Evolutionary conservation across 2,329 filamentous ascomycete genomes (phyloP), one percentile per base, ranked within the genome.

Genomic region (Arthroderma uncinatum): DNA sequence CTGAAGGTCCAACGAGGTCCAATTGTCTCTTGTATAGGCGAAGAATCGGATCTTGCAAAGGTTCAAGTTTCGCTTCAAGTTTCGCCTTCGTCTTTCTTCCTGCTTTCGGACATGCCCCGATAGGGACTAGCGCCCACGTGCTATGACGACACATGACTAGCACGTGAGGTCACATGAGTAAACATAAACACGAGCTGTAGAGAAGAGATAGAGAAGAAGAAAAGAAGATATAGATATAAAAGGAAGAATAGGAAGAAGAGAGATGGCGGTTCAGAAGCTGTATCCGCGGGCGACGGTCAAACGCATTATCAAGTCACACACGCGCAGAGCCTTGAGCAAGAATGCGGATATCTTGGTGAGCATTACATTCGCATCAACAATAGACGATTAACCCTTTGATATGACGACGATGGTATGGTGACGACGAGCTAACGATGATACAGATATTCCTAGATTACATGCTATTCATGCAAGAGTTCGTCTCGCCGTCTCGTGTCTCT

Each of bases 301-400:
- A 72, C 91, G 90, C 71, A 92, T 94, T 59, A 79, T 94, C 66
- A 95, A 95, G 73, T 89, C 89, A 16, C 89, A 95, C 71, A 86
- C 89, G 7, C 86, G 87, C 61, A 83, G 85, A 68, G 86, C 81
- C 62, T 72, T 95, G 61, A 89, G 85, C 76, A 93, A 89, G 72
- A 91, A 93, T 71, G 86, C 84, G 30, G 91, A 95, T 72, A 83
- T 94, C 58, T 77, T 92, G 74, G 89, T 94, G 73, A 59, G 80
- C 9, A 30, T n/a, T n/a, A n/a, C n/a, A n/a, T n/a, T n/a, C n/a
- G n/a, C n/a, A n/a, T n/a, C n/a, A n/a, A n/a, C n/a, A n/a, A n/a
- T n/a, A n/a, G n/a, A n/a, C n/a, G n/a, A n/a, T n/a, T n/a, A n/a
- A n/a, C n/a, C n/a, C n/a, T n/a, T n/a, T n/a, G n/a, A n/a, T n/a